phyloP scores from a whole-genome alignment of 208 protist genomes.

The Trypanosoma vivax region DNA sequence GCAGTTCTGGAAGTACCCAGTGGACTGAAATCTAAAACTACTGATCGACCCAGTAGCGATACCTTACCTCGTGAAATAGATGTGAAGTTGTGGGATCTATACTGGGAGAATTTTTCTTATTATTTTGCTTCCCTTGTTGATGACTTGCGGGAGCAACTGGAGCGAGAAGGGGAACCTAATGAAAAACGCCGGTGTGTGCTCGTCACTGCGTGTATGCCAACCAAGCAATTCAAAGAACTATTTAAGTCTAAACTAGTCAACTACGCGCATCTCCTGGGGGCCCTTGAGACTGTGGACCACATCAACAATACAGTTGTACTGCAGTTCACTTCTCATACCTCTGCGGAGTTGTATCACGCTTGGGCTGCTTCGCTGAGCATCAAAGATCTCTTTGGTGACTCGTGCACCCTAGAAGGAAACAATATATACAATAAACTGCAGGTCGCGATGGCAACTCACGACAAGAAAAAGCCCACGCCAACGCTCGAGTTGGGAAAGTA shows the following conservation, averaged over 20 bases:
- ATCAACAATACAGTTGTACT: slow-evolving; percentile 33
- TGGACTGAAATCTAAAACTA: background rate
- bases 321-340: slow-evolving; percentile 49
- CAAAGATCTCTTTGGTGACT: slow-evolving; percentile 5
- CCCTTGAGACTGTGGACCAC: slow-evolving; percentile 32
- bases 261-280: slow-evolving; percentile 43
- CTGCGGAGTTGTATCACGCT: slow-evolving; percentile 35
- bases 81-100: slow-evolving; percentile 54
- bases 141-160: slow-evolving; percentile 14
- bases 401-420: background rate
- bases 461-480: slow-evolving; percentile 17
- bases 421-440: background rate
- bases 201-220: slow-evolving; percentile 6
- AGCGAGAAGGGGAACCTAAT: background rate
- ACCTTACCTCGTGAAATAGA: background rate
- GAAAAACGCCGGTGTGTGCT: slow-evolving; percentile 11
- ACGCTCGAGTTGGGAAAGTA: slow-evolving; percentile 44
- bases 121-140: slow-evolving; percentile 18
- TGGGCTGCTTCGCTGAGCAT: slow-evolving; percentile 21
- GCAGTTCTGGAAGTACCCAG: slow-evolving; percentile 6
- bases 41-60: background rate
- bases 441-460: slow-evolving; percentile 28
- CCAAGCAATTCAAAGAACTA: slow-evolving; percentile 11
- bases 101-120: slow-evolving; percentile 46
- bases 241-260: slow-evolving; percentile 15